Base-by-base conservation (phyloP, 306 rosid species). In the Begonia fuchsioides region DNA sequence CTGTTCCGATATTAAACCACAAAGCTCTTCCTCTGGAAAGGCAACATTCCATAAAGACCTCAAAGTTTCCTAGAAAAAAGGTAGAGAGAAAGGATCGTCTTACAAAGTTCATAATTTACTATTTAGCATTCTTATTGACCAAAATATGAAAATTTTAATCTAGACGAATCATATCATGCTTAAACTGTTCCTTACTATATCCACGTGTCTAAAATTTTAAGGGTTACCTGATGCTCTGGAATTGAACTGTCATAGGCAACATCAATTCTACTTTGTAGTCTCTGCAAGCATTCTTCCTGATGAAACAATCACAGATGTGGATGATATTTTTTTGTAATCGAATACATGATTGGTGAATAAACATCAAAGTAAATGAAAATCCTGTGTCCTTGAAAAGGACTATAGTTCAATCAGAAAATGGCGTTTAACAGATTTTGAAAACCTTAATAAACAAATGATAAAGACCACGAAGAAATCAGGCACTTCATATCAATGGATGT, bases 231-330 rank as follows among this genome's bases (percentile, higher is more conserved):
- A 67, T 90, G 96, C 54, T 76, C 98, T 40, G 50, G 79, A 60
- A 79, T 44, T 68, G 87, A 82, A 65, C 81, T 69, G 58, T 90
- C 81, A 50, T 90, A 90, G 13, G 75, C 50, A 69, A 90, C 62
- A 73, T 90, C 98, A 57, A 90, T 79, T 26, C 96, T 92, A 59
- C 48, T 85, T 69, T 85, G 98, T 56, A 90, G 74, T 66, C 64
- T 77, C 70, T 47, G 81, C 79, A 90, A 68, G 76, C 93, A 79
- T 60, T 90, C 98, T 75, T 90, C 98, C 98, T 90, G 75, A 55
- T 8, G 38, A 14, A 11, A 12, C 47, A 14, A 57, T 17, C 17
- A n/a, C 14, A 41, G 45, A 41, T 11, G 45, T 41, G 12, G 12
- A 41, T n/a, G 45, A 41, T 41, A 10, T 41, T 41, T 41, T 41